Conservation (phyloP, 345 rosid genomes). For the Arabidopsis suecica region DNA sequence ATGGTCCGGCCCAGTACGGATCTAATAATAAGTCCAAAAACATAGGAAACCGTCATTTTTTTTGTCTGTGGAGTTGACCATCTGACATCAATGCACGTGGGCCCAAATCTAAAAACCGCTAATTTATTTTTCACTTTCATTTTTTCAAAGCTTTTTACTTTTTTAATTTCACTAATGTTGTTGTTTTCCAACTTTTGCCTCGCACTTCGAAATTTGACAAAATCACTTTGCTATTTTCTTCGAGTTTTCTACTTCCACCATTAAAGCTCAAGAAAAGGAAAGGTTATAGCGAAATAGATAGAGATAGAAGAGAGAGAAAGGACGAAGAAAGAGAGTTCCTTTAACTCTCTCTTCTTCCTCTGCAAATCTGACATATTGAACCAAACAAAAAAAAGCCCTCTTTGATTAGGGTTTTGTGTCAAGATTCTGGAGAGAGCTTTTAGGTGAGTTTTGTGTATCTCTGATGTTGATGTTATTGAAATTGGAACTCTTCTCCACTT, state of each 20-base stretch:
- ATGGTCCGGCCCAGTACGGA: conserved; percentile 35
- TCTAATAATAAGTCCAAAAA: conserved; percentile 33
- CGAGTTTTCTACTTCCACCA: conserved; percentile 36
- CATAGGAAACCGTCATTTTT: conserved; percentile 30
- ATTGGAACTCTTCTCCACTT: conserved; percentile 35
- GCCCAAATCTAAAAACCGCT: conserved; percentile 18
- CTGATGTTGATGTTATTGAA: conserved; percentile 38
- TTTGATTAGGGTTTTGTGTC: conserved; percentile 36
- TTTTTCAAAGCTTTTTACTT: conserved; percentile 36
- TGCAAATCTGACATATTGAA: conserved; percentile 27
- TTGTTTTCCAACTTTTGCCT: conserved; percentile 46
- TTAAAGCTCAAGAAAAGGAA: conserved; percentile 36
- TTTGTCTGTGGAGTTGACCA: conserved; percentile 52
- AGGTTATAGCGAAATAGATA: not conserved
- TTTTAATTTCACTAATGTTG: conserved; percentile 16
- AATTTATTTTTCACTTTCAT: not conserved
- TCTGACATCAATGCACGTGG: conserved; percentile 47
- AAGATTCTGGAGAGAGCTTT: conserved; percentile 10
- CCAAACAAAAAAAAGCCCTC: not conserved
- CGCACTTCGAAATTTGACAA: conserved; percentile 46
- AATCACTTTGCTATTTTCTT: conserved; percentile 35
- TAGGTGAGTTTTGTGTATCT: conserved; percentile 44
- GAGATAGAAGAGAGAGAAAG: conserved; percentile 34
- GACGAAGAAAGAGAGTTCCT: conserved; percentile 28
- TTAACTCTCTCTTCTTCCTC: conserved; percentile 43